These are phyloP conservation scores for Russula sp. DNA, from an alignment of 768 basidiomycete species.

Conservation along the genomic window DNA sequence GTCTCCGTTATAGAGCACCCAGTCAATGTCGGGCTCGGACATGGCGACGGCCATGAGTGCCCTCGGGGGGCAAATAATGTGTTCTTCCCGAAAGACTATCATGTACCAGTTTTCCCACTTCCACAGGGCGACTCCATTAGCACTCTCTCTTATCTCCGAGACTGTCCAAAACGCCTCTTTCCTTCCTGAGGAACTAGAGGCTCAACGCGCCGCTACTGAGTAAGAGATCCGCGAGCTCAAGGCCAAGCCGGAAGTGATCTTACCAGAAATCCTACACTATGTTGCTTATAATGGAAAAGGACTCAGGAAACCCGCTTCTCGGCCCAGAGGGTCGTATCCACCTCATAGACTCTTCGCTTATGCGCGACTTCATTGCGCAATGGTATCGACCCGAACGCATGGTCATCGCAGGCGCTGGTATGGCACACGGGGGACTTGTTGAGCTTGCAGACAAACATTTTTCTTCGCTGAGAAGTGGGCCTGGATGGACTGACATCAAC, in stretches of 20 bases:
- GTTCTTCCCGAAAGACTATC: no score
- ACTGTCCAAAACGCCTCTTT: constrained; percentile 79
- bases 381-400: constrained; percentile 95
- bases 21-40: no score
- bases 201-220: constrained; percentile 78
- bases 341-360: constrained; percentile 51
- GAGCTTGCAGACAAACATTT: constrained; percentile 82
- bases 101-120: no score
- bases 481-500: constrained; percentile 26
- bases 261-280: constrained; percentile 85
- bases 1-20: no score
- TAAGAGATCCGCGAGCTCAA: constrained; percentile 89
- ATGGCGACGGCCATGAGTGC: no score
- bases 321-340: constrained; percentile 83
- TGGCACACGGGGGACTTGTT: constrained; percentile 85
- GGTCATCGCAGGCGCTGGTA: constrained; percentile 91
- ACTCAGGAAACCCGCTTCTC: constrained; percentile 84
- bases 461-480: constrained; percentile 48
- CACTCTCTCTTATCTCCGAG: no score
- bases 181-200: constrained; percentile 68
- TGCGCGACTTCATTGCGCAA: constrained; percentile 59
- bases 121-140: no score
- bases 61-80: no score
- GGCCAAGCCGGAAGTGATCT: constrained; percentile 86
- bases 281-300: constrained; percentile 75